phyloP scores from a whole-genome alignment of 1,139 yeast genomes.

The Kodamaea suecica region DNA sequence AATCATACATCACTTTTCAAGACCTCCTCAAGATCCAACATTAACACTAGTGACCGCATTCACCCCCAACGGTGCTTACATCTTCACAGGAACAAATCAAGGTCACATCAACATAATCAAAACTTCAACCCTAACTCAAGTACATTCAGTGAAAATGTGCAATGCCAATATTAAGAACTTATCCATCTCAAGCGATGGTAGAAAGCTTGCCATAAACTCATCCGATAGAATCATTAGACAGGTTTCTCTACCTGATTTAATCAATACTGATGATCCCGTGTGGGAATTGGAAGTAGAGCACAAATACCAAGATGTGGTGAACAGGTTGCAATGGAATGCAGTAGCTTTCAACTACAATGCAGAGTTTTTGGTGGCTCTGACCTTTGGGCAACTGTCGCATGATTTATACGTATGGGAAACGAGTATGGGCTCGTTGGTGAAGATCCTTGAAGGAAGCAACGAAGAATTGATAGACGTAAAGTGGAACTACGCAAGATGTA shows the following conservation, averaged over 20 bases:
- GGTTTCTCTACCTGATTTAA: conserved; percentile 51
- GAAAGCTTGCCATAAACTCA: conserved; percentile 71
- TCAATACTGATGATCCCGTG: conserved; percentile 15
- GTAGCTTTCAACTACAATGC: conserved; percentile 74
- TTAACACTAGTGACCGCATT: conserved; percentile 25
- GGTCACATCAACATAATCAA: conserved; percentile 66
- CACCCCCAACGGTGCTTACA: conserved; percentile 47
- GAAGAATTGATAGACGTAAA: conserved; percentile 81
- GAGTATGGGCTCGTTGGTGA: conserved; percentile 77
- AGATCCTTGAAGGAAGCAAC: conserved; percentile 89
- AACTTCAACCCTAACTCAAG: conserved; percentile 25
- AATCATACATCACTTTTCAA: too few species aligned
- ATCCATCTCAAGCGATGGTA: conserved; percentile 61
- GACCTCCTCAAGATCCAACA: too few species aligned
- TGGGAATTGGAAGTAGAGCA: conserved; percentile 65
- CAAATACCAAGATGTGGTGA: conserved; percentile 88
- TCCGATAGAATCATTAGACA: conserved; percentile 84
- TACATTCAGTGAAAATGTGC: conserved; percentile 43
- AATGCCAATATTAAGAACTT: conserved; percentile 72
- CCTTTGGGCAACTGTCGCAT: conserved; percentile 82
- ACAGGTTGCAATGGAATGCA: conserved; percentile 85
- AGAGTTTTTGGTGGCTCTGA: conserved; percentile 84
- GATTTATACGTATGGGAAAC: conserved; percentile 95
- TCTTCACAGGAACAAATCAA: conserved; percentile 74
- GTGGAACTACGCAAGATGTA: conserved; percentile 78